A percentile compares a stretch with the other conserved stretches of the same genome.
phyloP scores from a whole-genome alignment of 2,329 filamentous ascomycete genomes.

The Colletotrichum camelliae region DNA sequence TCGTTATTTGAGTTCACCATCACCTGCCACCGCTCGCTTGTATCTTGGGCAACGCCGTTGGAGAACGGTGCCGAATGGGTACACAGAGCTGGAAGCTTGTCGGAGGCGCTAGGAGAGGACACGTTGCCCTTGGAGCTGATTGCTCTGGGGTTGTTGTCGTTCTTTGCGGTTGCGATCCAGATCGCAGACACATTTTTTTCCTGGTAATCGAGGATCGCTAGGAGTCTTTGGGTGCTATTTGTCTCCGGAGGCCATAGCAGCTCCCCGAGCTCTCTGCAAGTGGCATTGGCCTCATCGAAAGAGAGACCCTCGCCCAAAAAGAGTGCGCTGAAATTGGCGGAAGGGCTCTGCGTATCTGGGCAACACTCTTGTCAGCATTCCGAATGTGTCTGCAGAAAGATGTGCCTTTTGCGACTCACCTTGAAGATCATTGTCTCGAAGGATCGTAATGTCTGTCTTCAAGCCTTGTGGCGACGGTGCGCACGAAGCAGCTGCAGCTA shows the following conservation, averaged over 20 bases:
- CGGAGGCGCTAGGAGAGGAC: slow-evolving; percentile 11
- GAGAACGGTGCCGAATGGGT: slow-evolving; percentile 49
- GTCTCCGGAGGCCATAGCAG: slow-evolving; percentile 39
- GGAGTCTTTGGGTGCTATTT: slow-evolving; percentile 32
- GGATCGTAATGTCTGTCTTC: slow-evolving; percentile 39
- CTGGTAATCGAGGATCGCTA: slow-evolving; percentile 43
- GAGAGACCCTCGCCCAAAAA: slow-evolving; percentile 33
- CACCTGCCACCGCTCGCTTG: slow-evolving; percentile 38
- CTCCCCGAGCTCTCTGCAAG: slow-evolving; percentile 44
- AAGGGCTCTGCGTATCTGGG: slow-evolving; percentile 36
- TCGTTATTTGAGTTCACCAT: slow-evolving; percentile 43
- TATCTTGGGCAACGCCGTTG: slow-evolving; percentile 34
- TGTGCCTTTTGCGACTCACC: slow-evolving; percentile 28
- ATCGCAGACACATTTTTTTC: slow-evolving; percentile 31
- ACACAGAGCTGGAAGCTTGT: slow-evolving; percentile 41
- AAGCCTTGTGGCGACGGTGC: slow-evolving; percentile 38
- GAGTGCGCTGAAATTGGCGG: slow-evolving; percentile 38
- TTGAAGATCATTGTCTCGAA: slow-evolving; percentile 47
- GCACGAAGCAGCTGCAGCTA: slow-evolving; percentile 25
- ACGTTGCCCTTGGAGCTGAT: slow-evolving; percentile 33
- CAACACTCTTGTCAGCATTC: neutral
- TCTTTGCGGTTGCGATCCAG: slow-evolving; percentile 38
- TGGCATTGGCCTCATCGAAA: slow-evolving; percentile 31
- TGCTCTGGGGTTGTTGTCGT: slow-evolving; percentile 23
- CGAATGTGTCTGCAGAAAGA: neutral